Conservation (phyloP, 2,329 filamentous ascomycete species). For the Karstenula rhodostoma region DNA sequence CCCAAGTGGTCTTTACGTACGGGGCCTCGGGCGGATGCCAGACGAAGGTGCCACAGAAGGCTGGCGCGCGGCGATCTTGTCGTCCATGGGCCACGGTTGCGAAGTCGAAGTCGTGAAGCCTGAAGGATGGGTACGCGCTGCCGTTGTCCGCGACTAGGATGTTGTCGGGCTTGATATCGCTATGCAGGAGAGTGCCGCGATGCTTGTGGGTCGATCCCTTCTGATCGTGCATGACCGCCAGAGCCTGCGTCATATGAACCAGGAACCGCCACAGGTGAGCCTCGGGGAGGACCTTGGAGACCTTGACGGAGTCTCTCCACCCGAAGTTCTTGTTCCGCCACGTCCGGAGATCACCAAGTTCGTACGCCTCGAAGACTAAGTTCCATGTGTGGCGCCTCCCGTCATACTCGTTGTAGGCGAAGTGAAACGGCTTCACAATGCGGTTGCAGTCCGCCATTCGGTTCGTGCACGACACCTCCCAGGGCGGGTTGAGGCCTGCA, state of each 20-base stretch:
- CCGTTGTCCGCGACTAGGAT: conserved; percentile 34
- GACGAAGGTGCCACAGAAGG: conserved; percentile 27
- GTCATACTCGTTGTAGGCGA: conserved; percentile 16
- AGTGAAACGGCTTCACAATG: conserved; percentile 26
- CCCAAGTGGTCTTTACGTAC: conserved; percentile 32
- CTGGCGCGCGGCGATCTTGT: background rate
- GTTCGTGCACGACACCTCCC: background rate
- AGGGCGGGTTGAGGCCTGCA: background rate
- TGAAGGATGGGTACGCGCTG: conserved; percentile 36
- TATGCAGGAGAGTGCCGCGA: conserved; percentile 22
- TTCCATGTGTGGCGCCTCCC: background rate
- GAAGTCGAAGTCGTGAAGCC: conserved; percentile 35
- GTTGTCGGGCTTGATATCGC: conserved; percentile 43
- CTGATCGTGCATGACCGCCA: conserved; percentile 35
- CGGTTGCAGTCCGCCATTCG: conserved; percentile 29
- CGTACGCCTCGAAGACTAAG: conserved; percentile 31
- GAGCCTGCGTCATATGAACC: conserved; percentile 37
- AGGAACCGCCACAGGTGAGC: conserved; percentile 39
- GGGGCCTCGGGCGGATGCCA: conserved; percentile 45
- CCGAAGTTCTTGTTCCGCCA: conserved; percentile 31
- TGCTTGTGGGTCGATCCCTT: conserved; percentile 17
- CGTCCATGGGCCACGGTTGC: conserved; percentile 1
- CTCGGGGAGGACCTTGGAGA: conserved; percentile 36
- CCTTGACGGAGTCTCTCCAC: conserved; percentile 16
- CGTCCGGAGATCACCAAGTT: conserved; percentile 30